These are phyloP conservation scores for Cryptosporidium bovis DNA, from an alignment of 169 alveolate species.

Conservation along the genomic window DNA sequence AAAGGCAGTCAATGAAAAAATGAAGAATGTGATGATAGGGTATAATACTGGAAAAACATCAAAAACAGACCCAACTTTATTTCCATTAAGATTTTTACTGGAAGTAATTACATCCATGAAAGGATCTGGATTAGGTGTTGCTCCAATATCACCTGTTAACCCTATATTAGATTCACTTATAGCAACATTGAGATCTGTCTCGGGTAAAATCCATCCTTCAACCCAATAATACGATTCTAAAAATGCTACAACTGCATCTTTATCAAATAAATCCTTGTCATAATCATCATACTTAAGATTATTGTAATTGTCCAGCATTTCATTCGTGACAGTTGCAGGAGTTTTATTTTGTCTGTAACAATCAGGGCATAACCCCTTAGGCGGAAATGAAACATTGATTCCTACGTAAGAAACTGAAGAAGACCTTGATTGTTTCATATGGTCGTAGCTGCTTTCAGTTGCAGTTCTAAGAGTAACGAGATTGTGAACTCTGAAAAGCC, in stretches of 20 bases:
- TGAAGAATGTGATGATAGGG: conserved; percentile 69
- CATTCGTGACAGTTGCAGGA: conserved; percentile 58
- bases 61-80: conserved; percentile 54
- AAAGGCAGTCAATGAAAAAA: conserved; percentile 50
- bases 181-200: conserved; percentile 14
- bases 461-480: conserved; percentile 53
- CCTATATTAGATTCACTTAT: neutral
- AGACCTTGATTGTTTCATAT: conserved; percentile 34
- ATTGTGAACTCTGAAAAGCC: conserved; percentile 62
- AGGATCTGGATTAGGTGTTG: conserved; percentile 25
- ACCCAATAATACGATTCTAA: conserved; percentile 61
- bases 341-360: conserved; percentile 24
- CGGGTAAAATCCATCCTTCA: conserved; percentile 62
- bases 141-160: neutral
- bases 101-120: conserved; percentile 3
- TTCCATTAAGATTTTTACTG: conserved; percentile 17
- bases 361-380: conserved; percentile 22
- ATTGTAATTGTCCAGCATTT: conserved; percentile 24
- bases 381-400: conserved; percentile 47
- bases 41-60: conserved; percentile 54
- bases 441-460: conserved; percentile 48
- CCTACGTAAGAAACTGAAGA: conserved; percentile 49
- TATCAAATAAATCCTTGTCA: conserved; percentile 51
- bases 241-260: conserved; percentile 42
- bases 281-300: conserved; percentile 33